These are phyloP conservation scores for Candida oleophila DNA, from an alignment of 805 yeast species.

Conservation along the genomic window DNA sequence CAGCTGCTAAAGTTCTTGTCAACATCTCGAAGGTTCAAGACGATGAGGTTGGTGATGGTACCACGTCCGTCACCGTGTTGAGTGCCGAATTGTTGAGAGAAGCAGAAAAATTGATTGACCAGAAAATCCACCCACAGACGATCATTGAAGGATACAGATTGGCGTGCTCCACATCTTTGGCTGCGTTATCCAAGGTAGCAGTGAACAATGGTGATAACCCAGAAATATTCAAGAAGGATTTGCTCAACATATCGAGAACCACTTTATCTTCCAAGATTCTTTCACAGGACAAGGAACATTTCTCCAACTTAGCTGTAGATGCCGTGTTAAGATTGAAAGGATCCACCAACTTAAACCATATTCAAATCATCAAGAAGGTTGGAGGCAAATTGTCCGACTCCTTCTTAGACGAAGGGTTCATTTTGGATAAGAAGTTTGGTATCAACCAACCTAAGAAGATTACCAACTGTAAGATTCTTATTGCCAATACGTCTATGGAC, in stretches of 20 bases:
- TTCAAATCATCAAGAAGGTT: conserved; percentile 87
- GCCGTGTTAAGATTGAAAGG: conserved; percentile 88
- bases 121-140: conserved; percentile 95
- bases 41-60: conserved; percentile 98
- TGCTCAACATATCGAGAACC: conserved; percentile 85
- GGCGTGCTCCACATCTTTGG: conserved; percentile 81
- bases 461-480: conserved; percentile 79
- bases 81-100: conserved; percentile 90
- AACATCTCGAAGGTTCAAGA: conserved; percentile 95
- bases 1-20: conserved; percentile 94
- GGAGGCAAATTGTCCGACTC: conserved; percentile 94
- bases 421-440: conserved; percentile 88
- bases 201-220: conserved; percentile 64
- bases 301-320: conserved; percentile 88
- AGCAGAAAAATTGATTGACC: conserved; percentile 89
- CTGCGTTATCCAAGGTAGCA: conserved; percentile 74
- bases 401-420: conserved; percentile 93
- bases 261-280: conserved; percentile 91
- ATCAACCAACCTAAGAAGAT: conserved; percentile 88
- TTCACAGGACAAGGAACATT: conserved; percentile 90
- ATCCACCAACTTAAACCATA: conserved; percentile 83
- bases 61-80: conserved; percentile 90
- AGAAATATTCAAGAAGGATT: conserved; percentile 68
- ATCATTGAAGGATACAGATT: conserved; percentile 93
- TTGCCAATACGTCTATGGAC: conserved; percentile 95